Conservation (phyloP, 495 filamentous ascomycete genomes). For the Xylaria telfairii region DNA sequence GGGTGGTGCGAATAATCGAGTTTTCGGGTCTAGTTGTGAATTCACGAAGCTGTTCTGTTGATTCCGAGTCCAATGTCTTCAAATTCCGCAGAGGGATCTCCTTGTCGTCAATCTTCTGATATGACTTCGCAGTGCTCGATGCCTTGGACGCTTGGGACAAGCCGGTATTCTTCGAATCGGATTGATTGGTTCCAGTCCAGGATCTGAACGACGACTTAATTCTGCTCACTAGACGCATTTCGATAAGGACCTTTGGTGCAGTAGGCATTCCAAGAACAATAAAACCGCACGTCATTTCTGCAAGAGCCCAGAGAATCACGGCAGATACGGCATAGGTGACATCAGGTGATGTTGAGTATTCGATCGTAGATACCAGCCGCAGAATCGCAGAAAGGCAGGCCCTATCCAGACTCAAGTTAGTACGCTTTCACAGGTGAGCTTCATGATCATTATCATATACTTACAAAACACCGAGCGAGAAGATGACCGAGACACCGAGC, state of each 20-base stretch:
- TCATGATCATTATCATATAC: not conserved
- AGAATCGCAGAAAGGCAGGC: slow-evolving; percentile 39
- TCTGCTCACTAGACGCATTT: slow-evolving; percentile 26
- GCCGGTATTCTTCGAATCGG: slow-evolving; percentile 20
- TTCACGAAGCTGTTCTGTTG: slow-evolving; percentile 36
- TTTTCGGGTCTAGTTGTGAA: slow-evolving; percentile 5
- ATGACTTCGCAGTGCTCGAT: slow-evolving; percentile 30
- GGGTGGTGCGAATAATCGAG: slow-evolving; percentile 36
- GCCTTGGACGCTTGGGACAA: slow-evolving; percentile 5
- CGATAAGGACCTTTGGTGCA: slow-evolving; percentile 33
- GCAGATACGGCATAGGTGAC: slow-evolving; percentile 31
- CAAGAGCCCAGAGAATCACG: slow-evolving; percentile 37
- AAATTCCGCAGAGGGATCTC: slow-evolving; percentile 32
- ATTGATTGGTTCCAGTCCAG: slow-evolving; percentile 30
- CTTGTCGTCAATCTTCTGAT: slow-evolving; percentile 33
- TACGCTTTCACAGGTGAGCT: not conserved
- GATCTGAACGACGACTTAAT: slow-evolving; percentile 24
- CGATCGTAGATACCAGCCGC: slow-evolving; percentile 37
- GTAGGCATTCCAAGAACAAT: slow-evolving; percentile 39
- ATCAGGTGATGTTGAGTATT: slow-evolving; percentile 34
- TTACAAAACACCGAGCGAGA: slow-evolving; percentile 42
- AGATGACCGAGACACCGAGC: slow-evolving; percentile 37
- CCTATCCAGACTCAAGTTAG: slow-evolving; percentile 16
- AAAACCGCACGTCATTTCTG: slow-evolving; percentile 45
- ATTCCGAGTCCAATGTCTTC: slow-evolving; percentile 30